These are phyloP conservation scores for Boletus insuetus DNA, from an alignment of 768 basidiomycete genomes.

Conservation along the genomic window DNA sequence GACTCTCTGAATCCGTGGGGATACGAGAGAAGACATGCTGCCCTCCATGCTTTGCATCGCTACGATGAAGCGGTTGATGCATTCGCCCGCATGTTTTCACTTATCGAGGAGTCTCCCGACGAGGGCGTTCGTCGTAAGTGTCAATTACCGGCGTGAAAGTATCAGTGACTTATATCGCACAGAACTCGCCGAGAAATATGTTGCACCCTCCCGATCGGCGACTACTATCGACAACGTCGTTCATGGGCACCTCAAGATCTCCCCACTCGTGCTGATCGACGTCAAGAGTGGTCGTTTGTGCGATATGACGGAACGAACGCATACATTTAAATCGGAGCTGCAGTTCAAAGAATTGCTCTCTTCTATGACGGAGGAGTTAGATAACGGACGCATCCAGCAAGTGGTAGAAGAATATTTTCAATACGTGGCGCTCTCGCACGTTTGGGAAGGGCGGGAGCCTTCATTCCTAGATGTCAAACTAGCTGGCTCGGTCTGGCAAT, in stretches of 20 bases:
- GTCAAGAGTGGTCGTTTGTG: neutral
- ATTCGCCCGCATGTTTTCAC: neutral
- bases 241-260: neutral
- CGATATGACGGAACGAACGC: neutral
- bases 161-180: neutral
- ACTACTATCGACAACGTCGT: neutral
- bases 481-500: neutral
- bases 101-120: neutral
- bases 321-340: neutral
- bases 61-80: neutral
- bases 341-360: constrained; percentile 4
- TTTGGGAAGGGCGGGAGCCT: constrained; percentile 12
- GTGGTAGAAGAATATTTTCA: constrained; percentile 2
- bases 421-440: constrained; percentile 13
- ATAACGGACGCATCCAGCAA: neutral
- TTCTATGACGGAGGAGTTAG: constrained; percentile 4
- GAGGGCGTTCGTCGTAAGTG: neutral
- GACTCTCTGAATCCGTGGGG: neutral
- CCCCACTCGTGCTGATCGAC: neutral
- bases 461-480: constrained; percentile 4
- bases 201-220: neutral
- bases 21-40: constrained; percentile 1
- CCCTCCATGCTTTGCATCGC: neutral
- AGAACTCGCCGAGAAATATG: neutral
- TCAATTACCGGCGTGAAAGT: neutral